Evolutionary conservation across 805 yeast species (phyloP).

Genomic region (Phaffomyces thermotolerans): DNA sequence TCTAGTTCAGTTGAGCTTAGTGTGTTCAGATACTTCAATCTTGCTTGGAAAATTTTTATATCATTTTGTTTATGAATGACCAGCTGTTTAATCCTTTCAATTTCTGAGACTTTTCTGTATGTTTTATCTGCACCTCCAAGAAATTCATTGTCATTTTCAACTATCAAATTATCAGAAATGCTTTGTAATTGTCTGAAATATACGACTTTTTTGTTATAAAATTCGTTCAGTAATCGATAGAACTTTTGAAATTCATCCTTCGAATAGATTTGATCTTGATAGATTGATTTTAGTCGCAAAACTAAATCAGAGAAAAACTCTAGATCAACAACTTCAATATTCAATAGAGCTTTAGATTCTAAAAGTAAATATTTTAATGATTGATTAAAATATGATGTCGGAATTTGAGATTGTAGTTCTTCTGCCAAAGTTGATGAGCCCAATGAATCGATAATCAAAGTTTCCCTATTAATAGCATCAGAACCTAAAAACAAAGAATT

Average conservation of each 20-base stretch:
- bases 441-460: not conserved
- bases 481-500: constrained; percentile 28
- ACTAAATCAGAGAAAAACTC: constrained; percentile 7
- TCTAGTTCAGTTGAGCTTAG: constrained; percentile 25
- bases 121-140: constrained; percentile 23
- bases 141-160: constrained; percentile 8
- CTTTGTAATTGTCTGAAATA: constrained; percentile 82
- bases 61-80: not conserved
- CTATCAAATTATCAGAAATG: constrained; percentile 70
- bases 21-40: constrained; percentile 43
- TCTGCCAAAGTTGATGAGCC: constrained; percentile 7
- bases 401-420: constrained; percentile 11
- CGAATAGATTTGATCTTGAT: constrained; percentile 27
- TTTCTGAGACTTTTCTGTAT: no score
- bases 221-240: constrained; percentile 46
- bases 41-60: constrained; percentile 27
- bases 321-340: constrained; percentile 2
- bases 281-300: constrained; percentile 20
- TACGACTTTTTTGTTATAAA: constrained; percentile 73
- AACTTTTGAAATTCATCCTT: constrained; percentile 30
- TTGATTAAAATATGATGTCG: not conserved
- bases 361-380: constrained; percentile 12
- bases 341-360: constrained; percentile 8
- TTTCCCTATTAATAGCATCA: not conserved
- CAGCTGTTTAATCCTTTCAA: no score